Conservation (phyloP, 805 yeast species). For the Ogataea neopini region DNA sequence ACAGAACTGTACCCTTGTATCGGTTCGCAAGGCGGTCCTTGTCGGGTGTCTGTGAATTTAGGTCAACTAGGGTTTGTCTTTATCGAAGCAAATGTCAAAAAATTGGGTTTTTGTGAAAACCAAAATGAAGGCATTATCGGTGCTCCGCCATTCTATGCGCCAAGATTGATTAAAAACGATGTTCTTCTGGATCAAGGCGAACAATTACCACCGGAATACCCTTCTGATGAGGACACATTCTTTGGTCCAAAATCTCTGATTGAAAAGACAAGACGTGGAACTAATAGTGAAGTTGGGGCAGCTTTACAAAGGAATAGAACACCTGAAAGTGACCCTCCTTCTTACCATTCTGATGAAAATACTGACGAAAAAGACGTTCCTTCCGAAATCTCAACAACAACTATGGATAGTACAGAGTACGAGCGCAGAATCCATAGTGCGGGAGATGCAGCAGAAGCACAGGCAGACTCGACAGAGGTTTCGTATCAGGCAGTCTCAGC, state of each 20-base stretch:
- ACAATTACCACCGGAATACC: constrained; percentile 69
- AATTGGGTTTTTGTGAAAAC: constrained; percentile 56
- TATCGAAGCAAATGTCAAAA: constrained; percentile 78
- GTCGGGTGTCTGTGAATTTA: constrained; percentile 62
- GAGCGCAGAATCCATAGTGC: constrained; percentile 14
- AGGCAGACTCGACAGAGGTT: too few species aligned
- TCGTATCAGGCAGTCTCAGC: too few species aligned
- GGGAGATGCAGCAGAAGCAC: too few species aligned
- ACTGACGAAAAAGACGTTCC: constrained; percentile 7
- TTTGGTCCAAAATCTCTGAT: constrained; percentile 45
- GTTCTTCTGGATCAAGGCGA: constrained; percentile 70
- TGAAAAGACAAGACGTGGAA: constrained; percentile 14
- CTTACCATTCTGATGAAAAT: constrained; percentile 23
- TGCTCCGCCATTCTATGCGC: constrained; percentile 40
- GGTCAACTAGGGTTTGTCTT: constrained; percentile 90
- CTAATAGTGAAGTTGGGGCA: background rate
- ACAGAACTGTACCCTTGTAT: constrained; percentile 55
- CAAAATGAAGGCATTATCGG: constrained; percentile 42
- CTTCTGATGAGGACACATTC: constrained; percentile 60
- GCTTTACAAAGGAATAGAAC: constrained; percentile 7
- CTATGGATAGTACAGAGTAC: constrained; percentile 22
- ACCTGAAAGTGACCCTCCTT: constrained; percentile 33
- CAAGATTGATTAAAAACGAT: constrained; percentile 40
- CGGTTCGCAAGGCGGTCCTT: constrained; percentile 49
- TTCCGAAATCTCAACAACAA: constrained; percentile 3